Evolutionary conservation across 352 stramenopile genomes (phyloP).

Genomic region (Phytophthora syringae): DNA sequence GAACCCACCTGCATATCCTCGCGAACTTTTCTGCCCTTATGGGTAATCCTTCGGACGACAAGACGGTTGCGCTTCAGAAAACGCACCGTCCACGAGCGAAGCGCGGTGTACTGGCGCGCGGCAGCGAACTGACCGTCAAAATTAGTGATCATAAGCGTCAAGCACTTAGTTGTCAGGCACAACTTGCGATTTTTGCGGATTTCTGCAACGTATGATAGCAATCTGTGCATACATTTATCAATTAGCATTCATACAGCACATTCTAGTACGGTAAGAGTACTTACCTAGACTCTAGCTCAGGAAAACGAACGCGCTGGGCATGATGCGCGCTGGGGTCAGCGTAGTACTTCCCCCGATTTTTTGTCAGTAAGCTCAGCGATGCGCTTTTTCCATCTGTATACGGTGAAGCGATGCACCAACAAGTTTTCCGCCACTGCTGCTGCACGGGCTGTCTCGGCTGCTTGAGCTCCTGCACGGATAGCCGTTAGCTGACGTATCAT

Average conservation of each 20-base stretch:
- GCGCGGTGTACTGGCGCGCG: background rate
- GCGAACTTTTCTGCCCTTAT: background rate
- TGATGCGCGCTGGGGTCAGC: background rate
- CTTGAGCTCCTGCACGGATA: background rate
- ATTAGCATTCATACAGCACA: background rate
- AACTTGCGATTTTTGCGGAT: background rate
- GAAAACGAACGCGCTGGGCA: background rate
- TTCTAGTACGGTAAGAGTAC: background rate
- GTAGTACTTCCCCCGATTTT: background rate
- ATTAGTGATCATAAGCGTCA: background rate
- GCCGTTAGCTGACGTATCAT: background rate
- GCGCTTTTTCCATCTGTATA: background rate
- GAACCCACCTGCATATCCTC: background rate
- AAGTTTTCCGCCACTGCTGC: background rate
- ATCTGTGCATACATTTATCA: background rate
- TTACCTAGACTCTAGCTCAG: background rate
- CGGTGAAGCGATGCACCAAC: background rate
- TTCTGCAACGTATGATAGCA: background rate
- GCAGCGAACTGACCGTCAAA: background rate
- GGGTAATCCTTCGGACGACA: background rate
- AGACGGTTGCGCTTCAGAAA: slow-evolving; percentile 4
- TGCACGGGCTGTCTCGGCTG: background rate
- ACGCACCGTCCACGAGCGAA: background rate
- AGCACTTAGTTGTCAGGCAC: slow-evolving; percentile 1
- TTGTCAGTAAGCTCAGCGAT: background rate